These are phyloP conservation scores for Penicillium sp. DNA, from an alignment of 2,329 filamentous ascomycete species.

Conservation along the genomic window DNA sequence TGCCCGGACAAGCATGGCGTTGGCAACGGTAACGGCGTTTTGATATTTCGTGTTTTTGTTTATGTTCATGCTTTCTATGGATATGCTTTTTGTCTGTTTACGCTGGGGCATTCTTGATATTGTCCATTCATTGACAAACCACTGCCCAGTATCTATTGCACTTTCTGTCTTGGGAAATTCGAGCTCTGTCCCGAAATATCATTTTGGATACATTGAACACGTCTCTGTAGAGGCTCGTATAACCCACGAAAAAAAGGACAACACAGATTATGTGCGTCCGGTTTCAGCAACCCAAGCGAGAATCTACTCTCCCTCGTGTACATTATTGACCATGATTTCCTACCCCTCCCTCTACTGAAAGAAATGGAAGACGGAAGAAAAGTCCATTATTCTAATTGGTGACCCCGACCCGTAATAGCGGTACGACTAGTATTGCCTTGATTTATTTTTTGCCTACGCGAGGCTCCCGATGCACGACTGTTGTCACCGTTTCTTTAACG, in stretches of 20 bases:
- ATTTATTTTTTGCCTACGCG: background rate
- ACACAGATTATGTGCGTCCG: background rate
- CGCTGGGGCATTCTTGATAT: background rate
- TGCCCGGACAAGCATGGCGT: conserved; percentile 28
- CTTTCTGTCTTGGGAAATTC: background rate
- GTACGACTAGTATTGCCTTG: background rate
- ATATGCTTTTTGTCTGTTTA: background rate
- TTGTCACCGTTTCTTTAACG: background rate
- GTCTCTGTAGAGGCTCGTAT: background rate
- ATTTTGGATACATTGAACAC: background rate
- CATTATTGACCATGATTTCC: background rate
- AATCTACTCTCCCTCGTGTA: background rate
- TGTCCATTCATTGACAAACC: background rate
- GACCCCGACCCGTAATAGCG: background rate
- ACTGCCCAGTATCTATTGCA: background rate
- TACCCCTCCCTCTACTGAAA: no score
- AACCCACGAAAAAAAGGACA: background rate
- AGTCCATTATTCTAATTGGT: background rate
- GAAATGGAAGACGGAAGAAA: no score
- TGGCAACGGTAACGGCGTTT: conserved; percentile 20
- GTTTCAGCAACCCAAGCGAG: background rate
- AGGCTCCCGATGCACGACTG: background rate
- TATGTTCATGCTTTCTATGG: background rate
- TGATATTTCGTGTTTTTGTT: background rate
- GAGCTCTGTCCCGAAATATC: background rate